Evolutionary conservation across 108 stramenopile genomes (phyloP), one percentile per base, ranked within the genome.

Genomic region (Nannochloropsis oceanica): DNA sequence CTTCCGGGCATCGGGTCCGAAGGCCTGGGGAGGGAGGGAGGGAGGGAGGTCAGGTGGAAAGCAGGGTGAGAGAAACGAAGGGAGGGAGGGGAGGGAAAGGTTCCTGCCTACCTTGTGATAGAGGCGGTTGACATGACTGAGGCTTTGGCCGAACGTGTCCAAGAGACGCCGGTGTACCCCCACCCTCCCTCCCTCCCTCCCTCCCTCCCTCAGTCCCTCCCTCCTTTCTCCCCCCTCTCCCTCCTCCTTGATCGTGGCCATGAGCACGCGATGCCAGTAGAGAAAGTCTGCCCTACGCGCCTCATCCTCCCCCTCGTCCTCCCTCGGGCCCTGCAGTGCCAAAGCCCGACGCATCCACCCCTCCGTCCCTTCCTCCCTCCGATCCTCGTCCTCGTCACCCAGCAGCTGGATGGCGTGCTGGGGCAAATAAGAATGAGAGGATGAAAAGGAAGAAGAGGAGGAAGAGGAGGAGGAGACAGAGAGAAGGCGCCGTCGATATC

Each of bases 61-160:
- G 14, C 13, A 81, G 34, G 27, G 81, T 13, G 42, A 14, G 42
- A 81, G 42, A 14, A 14, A 81, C 13, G 27, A 14, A 42, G 34
- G 42, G 34, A 27, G 46, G 46, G 46, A 50, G 46, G 46, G 46
- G 14, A 14, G 46, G 46, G 46, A 13, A 50, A 14, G 14, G 46
- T 50, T 14, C n/a, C n/a, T n/a, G n/a, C n/a, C n/a, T 50, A 50
- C 46, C 46, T 87, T 34, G 81, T 89, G 43, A 42, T 89, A 90
- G 42, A 90, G 83, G 25, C 79, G 85, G 44, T 92, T 92, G 50
- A 87, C 86, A 25, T 89, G 73, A 20, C 88, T 82, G 26, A 92
- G 81, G 2, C 86, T 87, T 13, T 84, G 73, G 2, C 86, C 91
- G 80, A 86, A 92, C n/a, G 90, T 87, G 81, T 92, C 91, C 14